phyloP scores from a whole-genome alignment of 2,329 filamentous ascomycete genomes.

The Nemania sp. region DNA sequence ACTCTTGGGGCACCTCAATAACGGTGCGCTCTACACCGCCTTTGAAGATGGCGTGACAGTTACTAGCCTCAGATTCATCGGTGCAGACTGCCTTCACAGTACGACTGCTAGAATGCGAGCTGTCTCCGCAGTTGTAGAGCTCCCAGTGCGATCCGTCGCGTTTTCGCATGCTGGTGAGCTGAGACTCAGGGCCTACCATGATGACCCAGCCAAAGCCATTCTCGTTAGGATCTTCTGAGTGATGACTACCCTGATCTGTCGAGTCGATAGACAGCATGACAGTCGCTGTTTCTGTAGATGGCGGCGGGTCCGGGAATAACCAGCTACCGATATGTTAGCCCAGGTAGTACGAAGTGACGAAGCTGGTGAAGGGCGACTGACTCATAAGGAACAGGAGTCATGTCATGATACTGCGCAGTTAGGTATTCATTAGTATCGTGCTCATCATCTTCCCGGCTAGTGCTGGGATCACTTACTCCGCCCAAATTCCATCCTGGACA shows the following conservation, averaged over 20 bases:
- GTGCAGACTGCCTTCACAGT: slow-evolving; percentile 53
- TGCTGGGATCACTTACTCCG: slow-evolving; percentile 16
- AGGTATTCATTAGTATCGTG: neutral
- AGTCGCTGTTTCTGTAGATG: slow-evolving; percentile 7
- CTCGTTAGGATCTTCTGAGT: slow-evolving; percentile 43
- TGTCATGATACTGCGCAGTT: slow-evolving; percentile 2
- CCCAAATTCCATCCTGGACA: slow-evolving; percentile 11
- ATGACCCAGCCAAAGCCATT: slow-evolving; percentile 50
- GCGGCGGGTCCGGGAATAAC: slow-evolving; percentile 15
- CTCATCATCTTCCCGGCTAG: neutral
- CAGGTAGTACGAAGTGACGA: neutral
- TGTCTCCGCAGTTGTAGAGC: slow-evolving; percentile 53
- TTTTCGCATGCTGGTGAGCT: slow-evolving; percentile 51
- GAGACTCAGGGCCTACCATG: slow-evolving; percentile 48
- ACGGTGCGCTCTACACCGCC: slow-evolving; percentile 54
- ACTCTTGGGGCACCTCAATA: slow-evolving; percentile 54
- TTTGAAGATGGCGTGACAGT: slow-evolving; percentile 53
- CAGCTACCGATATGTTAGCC: slow-evolving; percentile 20
- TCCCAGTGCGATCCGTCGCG: slow-evolving; percentile 59
- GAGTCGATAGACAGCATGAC: slow-evolving; percentile 34
- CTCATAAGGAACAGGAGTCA: slow-evolving; percentile 15
- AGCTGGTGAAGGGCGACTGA: slow-evolving; percentile 7
- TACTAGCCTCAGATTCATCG: slow-evolving; percentile 48
- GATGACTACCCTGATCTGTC: slow-evolving; percentile 41
- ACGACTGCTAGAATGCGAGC: slow-evolving; percentile 47